phyloP scores from a whole-genome alignment of 1,139 yeast genomes.

The Dujonia santamariae region DNA sequence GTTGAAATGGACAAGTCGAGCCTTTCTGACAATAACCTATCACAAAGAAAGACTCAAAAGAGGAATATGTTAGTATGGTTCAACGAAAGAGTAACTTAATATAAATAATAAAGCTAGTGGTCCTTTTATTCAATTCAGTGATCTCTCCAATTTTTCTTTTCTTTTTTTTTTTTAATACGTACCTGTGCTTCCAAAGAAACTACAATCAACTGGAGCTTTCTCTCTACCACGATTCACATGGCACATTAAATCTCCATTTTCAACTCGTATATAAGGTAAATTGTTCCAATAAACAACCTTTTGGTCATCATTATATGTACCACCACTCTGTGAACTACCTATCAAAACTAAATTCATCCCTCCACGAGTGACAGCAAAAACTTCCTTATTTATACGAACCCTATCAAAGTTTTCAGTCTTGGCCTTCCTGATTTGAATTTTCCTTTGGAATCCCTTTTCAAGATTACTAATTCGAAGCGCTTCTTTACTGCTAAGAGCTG shows the following conservation, averaged over 20 bases:
- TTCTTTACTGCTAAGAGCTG: slow-evolving; percentile 15
- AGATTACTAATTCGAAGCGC: slow-evolving; percentile 15
- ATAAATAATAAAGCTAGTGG: not conserved
- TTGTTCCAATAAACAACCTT: slow-evolving; percentile 28
- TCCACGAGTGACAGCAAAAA: slow-evolving; percentile 30
- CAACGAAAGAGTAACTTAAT: not conserved
- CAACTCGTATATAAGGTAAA: slow-evolving; percentile 19
- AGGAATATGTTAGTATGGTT: slow-evolving; percentile 15
- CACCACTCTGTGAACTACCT: slow-evolving; percentile 17
- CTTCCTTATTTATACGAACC: slow-evolving; percentile 26
- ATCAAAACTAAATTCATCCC: slow-evolving; percentile 35
- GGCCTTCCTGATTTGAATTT: slow-evolving; percentile 22
- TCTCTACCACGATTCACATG: slow-evolving; percentile 14
- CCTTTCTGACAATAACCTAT: slow-evolving; percentile 55
- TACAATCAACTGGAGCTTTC: slow-evolving; percentile 28
- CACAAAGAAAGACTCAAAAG: slow-evolving; percentile 18
- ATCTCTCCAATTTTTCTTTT: no score
- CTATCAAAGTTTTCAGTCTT: slow-evolving; percentile 38
- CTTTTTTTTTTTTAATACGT: slow-evolving; percentile 25
- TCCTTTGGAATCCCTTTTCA: slow-evolving; percentile 12
- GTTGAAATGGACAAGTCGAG: slow-evolving; percentile 52
- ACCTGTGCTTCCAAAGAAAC: slow-evolving; percentile 41
- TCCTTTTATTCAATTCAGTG: no score
- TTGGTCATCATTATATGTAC: slow-evolving; percentile 13
- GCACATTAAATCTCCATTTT: slow-evolving; percentile 28